These are phyloP conservation scores for Aspergillus coremiiformis DNA, from an alignment of 495 filamentous ascomycete species.

Conservation along the genomic window DNA sequence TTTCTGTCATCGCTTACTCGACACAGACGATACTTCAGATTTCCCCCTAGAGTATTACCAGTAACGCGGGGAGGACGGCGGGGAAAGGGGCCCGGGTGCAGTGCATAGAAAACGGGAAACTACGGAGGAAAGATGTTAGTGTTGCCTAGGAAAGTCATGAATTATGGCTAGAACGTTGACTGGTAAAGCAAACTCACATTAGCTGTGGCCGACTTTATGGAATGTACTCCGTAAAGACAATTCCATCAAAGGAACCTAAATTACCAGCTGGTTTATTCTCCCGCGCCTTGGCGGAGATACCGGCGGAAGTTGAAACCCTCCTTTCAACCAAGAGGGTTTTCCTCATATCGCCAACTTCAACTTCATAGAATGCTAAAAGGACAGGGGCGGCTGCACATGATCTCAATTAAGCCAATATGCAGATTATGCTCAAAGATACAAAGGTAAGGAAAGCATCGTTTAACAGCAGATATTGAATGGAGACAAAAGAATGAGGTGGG, in stretches of 20 bases:
- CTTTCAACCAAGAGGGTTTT: neutral
- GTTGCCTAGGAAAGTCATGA: neutral
- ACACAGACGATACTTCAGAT: slow-evolving; percentile 1
- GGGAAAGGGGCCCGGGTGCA: neutral
- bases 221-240: no score
- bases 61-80: neutral
- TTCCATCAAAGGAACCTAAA: neutral
- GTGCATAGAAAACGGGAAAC: neutral
- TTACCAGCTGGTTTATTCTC: neutral
- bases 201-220: no score
- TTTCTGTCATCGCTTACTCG: slow-evolving; percentile 21
- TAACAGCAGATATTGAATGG: no score
- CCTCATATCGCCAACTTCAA: neutral
- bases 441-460: neutral
- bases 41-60: neutral
- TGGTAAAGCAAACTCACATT: neutral
- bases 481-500: no score
- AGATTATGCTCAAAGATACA: no score
- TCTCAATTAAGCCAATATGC: no score
- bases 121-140: neutral
- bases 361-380: neutral
- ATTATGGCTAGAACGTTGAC: neutral
- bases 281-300: neutral
- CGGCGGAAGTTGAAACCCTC: neutral
- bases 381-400: no score